Base-by-base conservation (phyloP, 2,329 filamentous ascomycete species). In the Aspergillus novofumigatus region DNA sequence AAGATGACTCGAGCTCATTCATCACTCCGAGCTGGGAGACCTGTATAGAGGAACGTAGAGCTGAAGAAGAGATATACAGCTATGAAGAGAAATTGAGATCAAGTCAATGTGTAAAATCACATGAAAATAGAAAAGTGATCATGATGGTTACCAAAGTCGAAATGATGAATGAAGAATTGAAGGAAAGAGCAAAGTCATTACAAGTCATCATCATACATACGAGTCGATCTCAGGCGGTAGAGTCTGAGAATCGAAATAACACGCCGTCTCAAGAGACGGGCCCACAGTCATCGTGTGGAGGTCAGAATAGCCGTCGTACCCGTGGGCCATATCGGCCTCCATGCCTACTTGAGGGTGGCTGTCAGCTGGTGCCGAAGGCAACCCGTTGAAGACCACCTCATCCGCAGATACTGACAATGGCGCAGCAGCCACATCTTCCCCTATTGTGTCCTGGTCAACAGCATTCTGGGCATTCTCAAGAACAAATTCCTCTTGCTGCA, bases 401-500 rank as follows among this genome's bases (percentile, higher is more conserved):
- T 65, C 65, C 11, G 58, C 32, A 42, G 62, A 42, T 41, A 45
- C 35, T 38, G 49, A 52, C 51, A 47, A n/a, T 32, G 59, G 49
- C 28, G 48, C 62, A 45, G 56, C 44, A 23, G 48, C 53, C 48
- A 63, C 35, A 54, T 67, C 62, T 25, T 70, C 64, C 41, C 60
- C 57, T 49, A 66, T 51, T 5, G 49, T 50, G 28, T 70, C 65
- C 35, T 67, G 59, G 55, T 69, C 67, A 57, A 65, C 56, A 44
- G 62, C 58, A 49, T 60, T 62, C 28, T 64, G 61, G 28, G 68
- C 66, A 59, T 74, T 73, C 50, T 75, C 72, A 26, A 70, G 62
- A 32, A 77, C 75, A 45, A 74, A 59, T 62, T 83, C 82, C 55
- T 83, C 79, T 51, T 81, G 76, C 71, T 86, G 81, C 59, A 78